Evolutionary conservation across 2,329 filamentous ascomycete species (phyloP).

Genomic region (Acrocalymma vagum): DNA sequence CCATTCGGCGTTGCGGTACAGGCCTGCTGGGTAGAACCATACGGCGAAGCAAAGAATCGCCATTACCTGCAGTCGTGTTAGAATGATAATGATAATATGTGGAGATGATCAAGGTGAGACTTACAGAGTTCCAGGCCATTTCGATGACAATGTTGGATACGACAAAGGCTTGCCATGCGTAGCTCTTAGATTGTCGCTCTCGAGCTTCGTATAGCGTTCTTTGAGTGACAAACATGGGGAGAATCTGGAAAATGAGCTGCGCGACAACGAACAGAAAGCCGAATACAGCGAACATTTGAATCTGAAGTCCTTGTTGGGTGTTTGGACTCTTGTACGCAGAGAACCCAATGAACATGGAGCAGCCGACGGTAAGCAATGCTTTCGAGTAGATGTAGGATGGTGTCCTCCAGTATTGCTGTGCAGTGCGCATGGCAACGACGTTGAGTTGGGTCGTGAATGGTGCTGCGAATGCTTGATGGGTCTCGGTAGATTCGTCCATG

Average conservation of each 20-base stretch:
- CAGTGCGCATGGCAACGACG: constrained; percentile 51
- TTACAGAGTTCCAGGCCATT: constrained; percentile 60
- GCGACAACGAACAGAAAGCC: constrained; percentile 55
- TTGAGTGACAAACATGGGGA: constrained; percentile 66
- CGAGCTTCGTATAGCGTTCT: constrained; percentile 67
- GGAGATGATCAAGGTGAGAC: constrained; percentile 71
- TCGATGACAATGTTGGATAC: constrained; percentile 75
- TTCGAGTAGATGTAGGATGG: constrained; percentile 54
- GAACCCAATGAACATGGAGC: constrained; percentile 48
- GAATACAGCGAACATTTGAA: constrained; percentile 60
- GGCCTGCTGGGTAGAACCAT: constrained; percentile 72
- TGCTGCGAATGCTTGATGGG: constrained; percentile 53
- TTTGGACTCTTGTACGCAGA: constrained; percentile 50
- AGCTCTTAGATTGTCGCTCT: constrained; percentile 71
- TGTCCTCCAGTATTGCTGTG: constrained; percentile 57
- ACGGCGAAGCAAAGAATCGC: constrained; percentile 59
- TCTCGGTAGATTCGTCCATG: constrained; percentile 54
- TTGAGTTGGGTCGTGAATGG: constrained; percentile 44
- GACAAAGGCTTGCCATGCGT: constrained; percentile 78
- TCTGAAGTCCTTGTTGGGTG: constrained; percentile 54
- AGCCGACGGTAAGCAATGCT: constrained; percentile 32
- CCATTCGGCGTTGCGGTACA: constrained; percentile 72
- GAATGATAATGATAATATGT: background rate
- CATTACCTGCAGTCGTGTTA: constrained; percentile 54
- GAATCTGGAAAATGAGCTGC: constrained; percentile 55